Percentiles rank a stretch among this genome's conserved stretches.
These are phyloP conservation scores for Silene noctiflora DNA, from an alignment of 179 eudicot species.

Conservation along the genomic window DNA sequence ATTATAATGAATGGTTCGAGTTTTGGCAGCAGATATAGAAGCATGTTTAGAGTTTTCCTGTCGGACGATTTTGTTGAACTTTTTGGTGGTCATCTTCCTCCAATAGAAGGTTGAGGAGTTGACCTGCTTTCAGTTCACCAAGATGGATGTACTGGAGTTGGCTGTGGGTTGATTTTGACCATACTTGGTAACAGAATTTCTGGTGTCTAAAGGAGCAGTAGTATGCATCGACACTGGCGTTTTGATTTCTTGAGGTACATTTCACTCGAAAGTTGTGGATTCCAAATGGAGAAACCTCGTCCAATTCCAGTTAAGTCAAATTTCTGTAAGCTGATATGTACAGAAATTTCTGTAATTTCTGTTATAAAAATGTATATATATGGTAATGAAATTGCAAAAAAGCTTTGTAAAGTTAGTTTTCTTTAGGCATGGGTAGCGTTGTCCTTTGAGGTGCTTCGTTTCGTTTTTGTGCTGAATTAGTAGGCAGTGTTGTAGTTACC, in stretches of 20 bases:
- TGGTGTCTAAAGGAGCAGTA: slow-evolving; percentile 16
- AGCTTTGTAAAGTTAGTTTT: slow-evolving; percentile 21
- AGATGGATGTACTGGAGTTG: slow-evolving; percentile 9
- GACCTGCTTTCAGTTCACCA: slow-evolving; percentile 17
- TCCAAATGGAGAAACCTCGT: slow-evolving; percentile 2
- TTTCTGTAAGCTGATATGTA: slow-evolving; percentile 12
- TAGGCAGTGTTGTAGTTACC: neutral
- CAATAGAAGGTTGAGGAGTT: slow-evolving; percentile 10
- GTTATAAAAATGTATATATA: slow-evolving; percentile 12
- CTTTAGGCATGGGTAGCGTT: slow-evolving; percentile 4
- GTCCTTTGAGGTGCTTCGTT: slow-evolving; percentile 6
- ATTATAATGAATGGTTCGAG: neutral
- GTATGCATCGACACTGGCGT: neutral
- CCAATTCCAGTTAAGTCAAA: neutral
- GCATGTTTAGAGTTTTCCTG: slow-evolving; percentile 10
- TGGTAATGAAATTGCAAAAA: slow-evolving; percentile 17
- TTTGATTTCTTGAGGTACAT: slow-evolving; percentile 11
- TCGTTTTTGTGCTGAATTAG: neutral
- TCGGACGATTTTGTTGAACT: slow-evolving; percentile 18
- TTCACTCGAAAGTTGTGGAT: slow-evolving; percentile 3
- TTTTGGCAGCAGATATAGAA: slow-evolving; percentile 25
- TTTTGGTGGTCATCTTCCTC: slow-evolving; percentile 19
- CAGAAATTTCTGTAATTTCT: slow-evolving; percentile 14
- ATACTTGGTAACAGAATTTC: slow-evolving; percentile 3
- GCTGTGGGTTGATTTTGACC: slow-evolving; percentile 10